Evolutionary conservation across 768 basidiomycete species (phyloP).

Genomic region (Pholiota conissans): DNA sequence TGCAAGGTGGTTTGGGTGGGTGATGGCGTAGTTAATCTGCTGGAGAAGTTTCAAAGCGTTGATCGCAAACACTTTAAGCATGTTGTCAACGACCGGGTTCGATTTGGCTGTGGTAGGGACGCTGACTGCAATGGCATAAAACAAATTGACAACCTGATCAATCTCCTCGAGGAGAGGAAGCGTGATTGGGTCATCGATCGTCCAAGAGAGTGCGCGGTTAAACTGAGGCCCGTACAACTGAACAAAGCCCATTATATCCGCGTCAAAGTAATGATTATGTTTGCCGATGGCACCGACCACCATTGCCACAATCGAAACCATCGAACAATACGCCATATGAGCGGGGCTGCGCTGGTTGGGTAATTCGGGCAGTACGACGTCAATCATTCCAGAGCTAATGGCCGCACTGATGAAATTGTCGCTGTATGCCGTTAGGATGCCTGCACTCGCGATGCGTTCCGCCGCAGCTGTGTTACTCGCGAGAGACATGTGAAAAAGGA

Average conservation of each 20-base stretch:
- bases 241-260: slow-evolving; percentile 83
- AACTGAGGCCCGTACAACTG: slow-evolving; percentile 86
- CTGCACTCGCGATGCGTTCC: slow-evolving; percentile 83
- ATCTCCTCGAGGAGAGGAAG: slow-evolving; percentile 80
- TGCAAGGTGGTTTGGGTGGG: slow-evolving; percentile 87
- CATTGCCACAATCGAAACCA: slow-evolving; percentile 78
- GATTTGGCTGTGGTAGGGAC: slow-evolving; percentile 44
- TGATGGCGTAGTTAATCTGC: slow-evolving; percentile 86
- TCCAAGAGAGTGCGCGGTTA: slow-evolving; percentile 76
- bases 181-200: slow-evolving; percentile 75
- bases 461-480: slow-evolving; percentile 76
- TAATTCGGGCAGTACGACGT: slow-evolving; percentile 64
- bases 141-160: slow-evolving; percentile 75
- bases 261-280: slow-evolving; percentile 77
- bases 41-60: slow-evolving; percentile 77
- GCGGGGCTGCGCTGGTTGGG: slow-evolving; percentile 78
- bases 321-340: slow-evolving; percentile 80
- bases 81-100: slow-evolving; percentile 55
- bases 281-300: slow-evolving; percentile 64
- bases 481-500: slow-evolving; percentile 85
- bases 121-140: slow-evolving; percentile 69
- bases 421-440: slow-evolving; percentile 78
- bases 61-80: slow-evolving; percentile 67
- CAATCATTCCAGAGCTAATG: slow-evolving; percentile 75
- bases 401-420: slow-evolving; percentile 77